phyloP scores from a whole-genome alignment of 1,284 basidiomycete genomes.

The Xanthoconium separans region DNA sequence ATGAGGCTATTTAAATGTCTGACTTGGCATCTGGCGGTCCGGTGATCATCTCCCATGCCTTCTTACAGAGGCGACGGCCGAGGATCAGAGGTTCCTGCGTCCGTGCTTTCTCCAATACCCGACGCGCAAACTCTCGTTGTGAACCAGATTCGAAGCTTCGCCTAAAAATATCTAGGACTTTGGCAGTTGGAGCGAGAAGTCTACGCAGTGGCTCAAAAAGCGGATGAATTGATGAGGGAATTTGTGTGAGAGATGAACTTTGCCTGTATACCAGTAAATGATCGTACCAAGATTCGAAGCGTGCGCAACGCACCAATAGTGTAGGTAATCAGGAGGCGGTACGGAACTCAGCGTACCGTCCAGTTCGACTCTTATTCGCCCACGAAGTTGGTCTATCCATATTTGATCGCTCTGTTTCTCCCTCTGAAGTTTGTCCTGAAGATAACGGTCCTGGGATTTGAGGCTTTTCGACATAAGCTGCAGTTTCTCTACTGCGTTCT shows the following conservation, averaged over 20 bases:
- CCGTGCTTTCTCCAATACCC: slow-evolving; percentile 54
- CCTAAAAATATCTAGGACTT: slow-evolving; percentile 45
- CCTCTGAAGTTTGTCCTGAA: slow-evolving; percentile 19
- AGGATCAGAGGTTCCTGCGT: slow-evolving; percentile 54
- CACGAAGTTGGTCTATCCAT: slow-evolving; percentile 24
- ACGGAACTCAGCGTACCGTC: slow-evolving; percentile 29
- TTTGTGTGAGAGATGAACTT: slow-evolving; percentile 29
- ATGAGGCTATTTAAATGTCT: slow-evolving; percentile 23
- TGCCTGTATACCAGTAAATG: slow-evolving; percentile 25
- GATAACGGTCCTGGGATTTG: slow-evolving; percentile 43
- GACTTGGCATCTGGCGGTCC: slow-evolving; percentile 29
- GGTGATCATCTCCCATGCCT: slow-evolving; percentile 48
- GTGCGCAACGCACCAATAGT: slow-evolving; percentile 24
- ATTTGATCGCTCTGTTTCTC: slow-evolving; percentile 19
- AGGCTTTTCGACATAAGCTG: slow-evolving; percentile 58
- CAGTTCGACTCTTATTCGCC: slow-evolving; percentile 27
- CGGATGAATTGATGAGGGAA: slow-evolving; percentile 38
- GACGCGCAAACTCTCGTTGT: slow-evolving; percentile 47
- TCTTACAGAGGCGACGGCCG: slow-evolving; percentile 45
- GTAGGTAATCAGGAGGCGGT: slow-evolving; percentile 20
- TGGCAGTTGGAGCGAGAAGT: slow-evolving; percentile 49
- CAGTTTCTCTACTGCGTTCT: slow-evolving; percentile 55
- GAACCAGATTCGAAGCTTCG: slow-evolving; percentile 51
- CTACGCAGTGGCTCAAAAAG: slow-evolving; percentile 47
- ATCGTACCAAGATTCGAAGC: neutral